Evolutionary conservation across 257 asterid species (phyloP).

Genomic region (Dorcoceras hygrometricum): DNA sequence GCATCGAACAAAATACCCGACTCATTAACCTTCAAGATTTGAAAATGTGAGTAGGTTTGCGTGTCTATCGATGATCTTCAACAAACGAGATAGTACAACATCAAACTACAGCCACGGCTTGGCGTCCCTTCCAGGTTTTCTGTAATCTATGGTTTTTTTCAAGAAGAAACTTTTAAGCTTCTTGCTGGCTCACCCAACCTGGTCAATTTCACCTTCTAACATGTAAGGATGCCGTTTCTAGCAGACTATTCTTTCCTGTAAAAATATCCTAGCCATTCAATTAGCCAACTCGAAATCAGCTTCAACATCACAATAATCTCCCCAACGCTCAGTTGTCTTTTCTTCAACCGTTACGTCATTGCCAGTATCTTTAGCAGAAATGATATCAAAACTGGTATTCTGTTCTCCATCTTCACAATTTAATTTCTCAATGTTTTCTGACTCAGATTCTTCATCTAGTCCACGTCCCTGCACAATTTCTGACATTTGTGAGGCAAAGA

Average conservation of each 20-base stretch:
- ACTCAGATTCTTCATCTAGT: constrained; percentile 32
- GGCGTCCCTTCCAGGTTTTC: constrained; percentile 14
- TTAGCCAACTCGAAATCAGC: constrained; percentile 48
- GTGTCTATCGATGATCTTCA: constrained; percentile 22
- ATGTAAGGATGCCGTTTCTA: background rate
- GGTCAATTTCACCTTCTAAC: background rate
- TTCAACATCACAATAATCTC: constrained; percentile 80
- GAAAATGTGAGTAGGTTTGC: constrained; percentile 16
- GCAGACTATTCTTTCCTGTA: constrained; percentile 5
- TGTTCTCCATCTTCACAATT: constrained; percentile 32
- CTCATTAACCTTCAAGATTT: background rate
- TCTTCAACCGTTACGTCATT: constrained; percentile 32
- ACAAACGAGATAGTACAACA: constrained; percentile 25
- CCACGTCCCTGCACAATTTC: constrained; percentile 28
- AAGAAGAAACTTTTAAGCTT: background rate
- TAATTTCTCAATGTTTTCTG: constrained; percentile 32
- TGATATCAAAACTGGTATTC: constrained; percentile 13
- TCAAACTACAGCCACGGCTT: constrained; percentile 21
- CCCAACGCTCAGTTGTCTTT: constrained; percentile 57
- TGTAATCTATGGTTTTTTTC: constrained; percentile 18
- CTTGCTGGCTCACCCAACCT: constrained; percentile 16
- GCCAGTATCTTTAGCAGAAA: constrained; percentile 32
- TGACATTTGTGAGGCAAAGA: constrained; percentile 18
- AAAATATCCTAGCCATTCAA: constrained; percentile 29
- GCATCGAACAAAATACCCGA: background rate